Base-by-base conservation (phyloP, 306 rosid species). In the Leucaena leucocephala region DNA sequence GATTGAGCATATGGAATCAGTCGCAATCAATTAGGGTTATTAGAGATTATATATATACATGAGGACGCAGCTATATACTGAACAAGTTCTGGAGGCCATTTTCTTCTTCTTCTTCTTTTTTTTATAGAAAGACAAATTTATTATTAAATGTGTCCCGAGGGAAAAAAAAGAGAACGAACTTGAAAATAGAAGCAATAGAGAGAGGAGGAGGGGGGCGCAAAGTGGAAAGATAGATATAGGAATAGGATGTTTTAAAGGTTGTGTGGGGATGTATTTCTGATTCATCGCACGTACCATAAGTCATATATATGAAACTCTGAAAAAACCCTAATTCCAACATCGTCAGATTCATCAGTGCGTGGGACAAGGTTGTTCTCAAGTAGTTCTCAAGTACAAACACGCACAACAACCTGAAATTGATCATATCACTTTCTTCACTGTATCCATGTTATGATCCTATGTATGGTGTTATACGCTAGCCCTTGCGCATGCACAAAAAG, bases 401-500 rank as follows among this genome's bases (percentile, higher is more conserved):
- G 12, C 65, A 59, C 27, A 22, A 27, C 39, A 17, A 27, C n/a
- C 6, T 61, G n/a, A 4, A 13, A 13, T 68, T 61, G 85, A 81
- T 81, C 83, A 67, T 82, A n/a, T 43, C 46, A 43, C 46, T 81
- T 73, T 4, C 77, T 74, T 78, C 76, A 50, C 70, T 82, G 86
- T 46, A 65, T 73, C 48, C 40, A 73, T 49, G 70, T 82, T 71
- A 85, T 85, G 78, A 80, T 87, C 87, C 88, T 75, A n/a, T 78
- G 8, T 43, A 46, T 16, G 79, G 75, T 87, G 74, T 72, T 70
- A 34, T 83, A 48, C 68, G 43, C 68, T 61, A 61, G 62, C 62
- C 34, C 76, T 76, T 80, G 90, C 92, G 94, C 94, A 85, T 90
- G 94, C 94, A 84, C 79, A 82, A 59, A 63, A 82, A 69, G 83